Conservation (phyloP, 129 eudicot genomes). For the Escallonia rubra region DNA sequence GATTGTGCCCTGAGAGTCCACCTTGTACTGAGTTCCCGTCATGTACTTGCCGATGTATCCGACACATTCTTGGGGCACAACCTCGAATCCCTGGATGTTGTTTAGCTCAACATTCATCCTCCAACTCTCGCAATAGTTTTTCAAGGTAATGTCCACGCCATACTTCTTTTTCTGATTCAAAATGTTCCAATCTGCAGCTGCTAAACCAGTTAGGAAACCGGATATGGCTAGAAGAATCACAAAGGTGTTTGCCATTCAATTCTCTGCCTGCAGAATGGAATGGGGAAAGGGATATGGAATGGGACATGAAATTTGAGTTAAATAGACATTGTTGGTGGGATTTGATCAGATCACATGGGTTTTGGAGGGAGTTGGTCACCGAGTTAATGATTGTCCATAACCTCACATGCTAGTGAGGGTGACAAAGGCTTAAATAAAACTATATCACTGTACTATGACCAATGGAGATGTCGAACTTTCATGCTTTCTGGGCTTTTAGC, state of each 20-base stretch:
- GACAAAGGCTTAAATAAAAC: neutral
- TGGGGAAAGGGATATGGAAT: neutral
- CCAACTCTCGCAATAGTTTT: conserved; percentile 72
- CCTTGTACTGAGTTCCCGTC: conserved; percentile 44
- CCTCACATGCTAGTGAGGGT: conserved; percentile 4
- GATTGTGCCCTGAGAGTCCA: conserved; percentile 51
- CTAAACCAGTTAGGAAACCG: conserved; percentile 13
- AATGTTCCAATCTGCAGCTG: conserved; percentile 59
- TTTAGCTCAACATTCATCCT: conserved; percentile 63
- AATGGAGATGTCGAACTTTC: neutral
- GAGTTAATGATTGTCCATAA: neutral
- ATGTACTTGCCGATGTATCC: conserved; percentile 56
- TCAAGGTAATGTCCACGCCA: conserved; percentile 39
- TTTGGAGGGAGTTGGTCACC: neutral
- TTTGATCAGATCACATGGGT: conserved; percentile 7
- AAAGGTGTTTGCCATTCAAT: conserved; percentile 35
- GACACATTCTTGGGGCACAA: conserved; percentile 58
- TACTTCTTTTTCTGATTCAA: conserved; percentile 32
- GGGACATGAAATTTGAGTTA: neutral
- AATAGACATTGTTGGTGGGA: neutral
- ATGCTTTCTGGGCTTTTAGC: neutral
- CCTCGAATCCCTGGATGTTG: conserved; percentile 44
- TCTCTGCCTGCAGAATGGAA: neutral
- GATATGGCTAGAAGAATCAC: conserved; percentile 16
- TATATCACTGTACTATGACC: neutral